A percentile compares a stretch with the other conserved stretches of the same genome.
Conservation (phyloP, 2,329 filamentous ascomycete genomes). For the Leptosphaerulina australis region DNA sequence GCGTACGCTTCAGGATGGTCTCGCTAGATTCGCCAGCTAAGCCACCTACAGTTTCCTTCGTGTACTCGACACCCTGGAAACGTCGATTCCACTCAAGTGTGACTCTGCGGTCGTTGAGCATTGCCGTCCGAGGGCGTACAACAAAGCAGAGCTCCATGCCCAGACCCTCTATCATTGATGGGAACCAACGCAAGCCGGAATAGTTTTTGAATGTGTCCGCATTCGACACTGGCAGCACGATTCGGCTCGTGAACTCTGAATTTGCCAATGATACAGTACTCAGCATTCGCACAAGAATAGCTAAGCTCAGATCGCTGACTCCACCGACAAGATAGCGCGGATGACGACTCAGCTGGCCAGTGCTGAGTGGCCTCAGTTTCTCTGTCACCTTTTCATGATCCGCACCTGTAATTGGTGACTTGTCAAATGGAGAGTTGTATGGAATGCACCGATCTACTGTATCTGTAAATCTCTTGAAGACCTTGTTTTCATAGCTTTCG, state of each 20-base stretch:
- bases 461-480: too few relatives aligned
- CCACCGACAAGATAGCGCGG: not conserved
- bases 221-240: conserved; percentile 1
- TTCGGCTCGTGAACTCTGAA: not conserved
- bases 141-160: conserved; percentile 2
- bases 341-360: not conserved
- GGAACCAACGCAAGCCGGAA: not conserved
- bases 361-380: not conserved
- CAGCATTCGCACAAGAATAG: conserved; percentile 3
- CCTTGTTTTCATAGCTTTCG: not conserved
- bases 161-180: not conserved
- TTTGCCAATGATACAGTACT: not conserved
- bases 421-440: too few relatives aligned
- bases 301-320: not conserved
- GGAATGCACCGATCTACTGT: too few relatives aligned
- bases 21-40: not conserved
- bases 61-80: not conserved
- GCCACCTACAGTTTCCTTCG: not conserved
- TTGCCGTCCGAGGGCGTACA: not conserved
- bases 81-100: not conserved
- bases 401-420: not conserved
- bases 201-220: not conserved
- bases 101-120: not conserved
- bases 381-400: not conserved
- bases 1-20: not conserved